A percentile compares a stretch with the other conserved stretches of the same genome.
Evolutionary conservation across 176 grass and related monocot genomes (phyloP).

Genomic region (Carex scoparia): DNA sequence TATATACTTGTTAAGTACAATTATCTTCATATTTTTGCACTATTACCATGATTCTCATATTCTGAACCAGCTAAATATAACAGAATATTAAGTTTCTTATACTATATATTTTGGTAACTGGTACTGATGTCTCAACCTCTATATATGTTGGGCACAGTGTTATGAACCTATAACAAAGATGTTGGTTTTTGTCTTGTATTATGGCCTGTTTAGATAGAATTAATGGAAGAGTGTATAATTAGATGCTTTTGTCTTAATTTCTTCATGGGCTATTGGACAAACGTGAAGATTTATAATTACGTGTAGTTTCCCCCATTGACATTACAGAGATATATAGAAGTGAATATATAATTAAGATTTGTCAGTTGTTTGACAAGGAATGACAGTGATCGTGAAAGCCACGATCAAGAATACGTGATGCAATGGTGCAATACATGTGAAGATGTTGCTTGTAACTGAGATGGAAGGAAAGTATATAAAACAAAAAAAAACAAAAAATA

Average conservation of each 20-base stretch:
- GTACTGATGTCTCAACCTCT: not conserved
- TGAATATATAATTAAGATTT: conserved; percentile 5
- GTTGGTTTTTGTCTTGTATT: not conserved
- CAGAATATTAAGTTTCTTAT: not conserved
- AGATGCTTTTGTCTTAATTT: not conserved
- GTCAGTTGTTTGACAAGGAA: not conserved
- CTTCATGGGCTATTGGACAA: not conserved
- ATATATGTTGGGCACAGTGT: not conserved
- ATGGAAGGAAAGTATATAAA: not conserved
- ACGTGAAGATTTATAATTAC: not conserved
- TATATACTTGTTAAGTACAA: not conserved
- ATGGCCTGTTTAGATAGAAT: not conserved
- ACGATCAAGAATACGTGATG: not conserved
- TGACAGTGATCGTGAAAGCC: conserved; percentile 18
- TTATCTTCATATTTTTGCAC: not conserved
- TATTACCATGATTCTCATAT: not conserved
- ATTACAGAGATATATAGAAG: not conserved
- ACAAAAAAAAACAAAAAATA: not conserved
- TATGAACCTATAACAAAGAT: not conserved
- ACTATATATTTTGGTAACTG: not conserved
- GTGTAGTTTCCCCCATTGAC: conserved; percentile 4
- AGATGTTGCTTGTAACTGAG: not conserved
- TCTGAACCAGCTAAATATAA: not conserved
- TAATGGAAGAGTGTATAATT: not conserved
- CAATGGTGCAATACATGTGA: not conserved